These are phyloP conservation scores for Scleromitrula shiraiana DNA, from an alignment of 2,329 filamentous ascomycete species.

Conservation along the genomic window DNA sequence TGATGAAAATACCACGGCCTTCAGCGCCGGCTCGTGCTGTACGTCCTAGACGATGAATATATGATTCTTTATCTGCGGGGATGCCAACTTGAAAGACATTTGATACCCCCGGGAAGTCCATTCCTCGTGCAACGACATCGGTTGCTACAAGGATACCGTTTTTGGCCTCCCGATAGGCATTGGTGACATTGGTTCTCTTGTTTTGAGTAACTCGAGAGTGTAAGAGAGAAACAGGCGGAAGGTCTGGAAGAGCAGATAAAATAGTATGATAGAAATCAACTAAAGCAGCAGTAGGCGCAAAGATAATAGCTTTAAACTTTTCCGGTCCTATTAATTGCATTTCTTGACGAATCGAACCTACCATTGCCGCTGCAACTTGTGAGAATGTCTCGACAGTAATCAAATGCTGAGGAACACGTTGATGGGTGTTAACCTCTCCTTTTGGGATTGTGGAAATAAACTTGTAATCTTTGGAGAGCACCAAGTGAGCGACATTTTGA, in stretches of 20 bases:
- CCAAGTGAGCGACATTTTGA: conserved; percentile 67
- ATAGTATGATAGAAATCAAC: conserved; percentile 57
- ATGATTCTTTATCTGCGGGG: conserved; percentile 58
- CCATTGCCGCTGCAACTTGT: conserved; percentile 67
- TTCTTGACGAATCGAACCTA: conserved; percentile 65
- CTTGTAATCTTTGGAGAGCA: conserved; percentile 73
- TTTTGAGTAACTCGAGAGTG: conserved; percentile 70
- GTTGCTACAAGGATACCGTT: conserved; percentile 66
- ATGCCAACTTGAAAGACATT: conserved; percentile 68
- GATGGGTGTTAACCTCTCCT: conserved; percentile 78
- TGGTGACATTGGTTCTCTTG: conserved; percentile 60
- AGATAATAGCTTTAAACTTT: conserved; percentile 91
- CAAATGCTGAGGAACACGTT: conserved; percentile 72
- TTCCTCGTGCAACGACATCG: conserved; percentile 72
- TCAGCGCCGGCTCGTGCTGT: conserved; percentile 68
- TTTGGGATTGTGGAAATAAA: conserved; percentile 83
- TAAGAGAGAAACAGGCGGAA: conserved; percentile 40
- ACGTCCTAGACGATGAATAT: conserved; percentile 70
- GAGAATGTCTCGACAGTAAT: conserved; percentile 61
- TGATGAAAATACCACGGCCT: conserved; percentile 62
- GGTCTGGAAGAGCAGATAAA: conserved; percentile 34
- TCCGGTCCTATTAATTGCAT: conserved; percentile 35
- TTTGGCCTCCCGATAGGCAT: conserved; percentile 58
- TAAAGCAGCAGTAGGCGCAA: conserved; percentile 72
- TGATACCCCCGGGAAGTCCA: conserved; percentile 77